Evolutionary conservation across 2,329 filamentous ascomycete species (phyloP).

Genomic region (Fusarium mangiferae): DNA sequence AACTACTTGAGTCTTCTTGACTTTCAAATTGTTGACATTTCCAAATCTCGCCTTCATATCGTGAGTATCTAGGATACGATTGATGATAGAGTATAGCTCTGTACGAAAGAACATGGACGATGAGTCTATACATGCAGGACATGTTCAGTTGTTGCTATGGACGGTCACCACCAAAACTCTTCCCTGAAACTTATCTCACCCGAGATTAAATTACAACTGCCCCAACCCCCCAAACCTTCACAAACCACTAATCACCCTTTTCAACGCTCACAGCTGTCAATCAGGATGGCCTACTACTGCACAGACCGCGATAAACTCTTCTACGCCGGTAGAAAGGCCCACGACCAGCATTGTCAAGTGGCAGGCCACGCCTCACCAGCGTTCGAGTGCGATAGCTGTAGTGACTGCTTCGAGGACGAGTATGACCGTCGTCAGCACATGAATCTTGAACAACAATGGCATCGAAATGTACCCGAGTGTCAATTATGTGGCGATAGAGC

Average conservation of each 20-base stretch:
- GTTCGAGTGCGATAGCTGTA: background rate
- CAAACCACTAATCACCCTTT: background rate
- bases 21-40: background rate
- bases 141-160: background rate
- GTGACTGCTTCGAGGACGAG: background rate
- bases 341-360: background rate
- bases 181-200: background rate
- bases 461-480: constrained; percentile 36
- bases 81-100: accelerated
- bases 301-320: background rate
- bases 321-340: background rate
- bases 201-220: background rate
- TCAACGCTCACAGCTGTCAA: background rate
- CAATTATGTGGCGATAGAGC: constrained; percentile 34
- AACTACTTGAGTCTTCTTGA: background rate
- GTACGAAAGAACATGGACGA: accelerated
- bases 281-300: background rate
- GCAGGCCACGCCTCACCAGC: background rate
- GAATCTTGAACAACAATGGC: constrained; percentile 36
- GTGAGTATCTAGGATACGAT: accelerated
- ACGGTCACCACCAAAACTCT: background rate
- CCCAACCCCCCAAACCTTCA: background rate
- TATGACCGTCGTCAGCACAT: background rate
- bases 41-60: too few species aligned
- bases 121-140: accelerated